Percentiles rank a stretch among this genome's conserved stretches.
phyloP scores from a whole-genome alignment of 1,139 yeast genomes.

The Geotrichum carabidarum region DNA sequence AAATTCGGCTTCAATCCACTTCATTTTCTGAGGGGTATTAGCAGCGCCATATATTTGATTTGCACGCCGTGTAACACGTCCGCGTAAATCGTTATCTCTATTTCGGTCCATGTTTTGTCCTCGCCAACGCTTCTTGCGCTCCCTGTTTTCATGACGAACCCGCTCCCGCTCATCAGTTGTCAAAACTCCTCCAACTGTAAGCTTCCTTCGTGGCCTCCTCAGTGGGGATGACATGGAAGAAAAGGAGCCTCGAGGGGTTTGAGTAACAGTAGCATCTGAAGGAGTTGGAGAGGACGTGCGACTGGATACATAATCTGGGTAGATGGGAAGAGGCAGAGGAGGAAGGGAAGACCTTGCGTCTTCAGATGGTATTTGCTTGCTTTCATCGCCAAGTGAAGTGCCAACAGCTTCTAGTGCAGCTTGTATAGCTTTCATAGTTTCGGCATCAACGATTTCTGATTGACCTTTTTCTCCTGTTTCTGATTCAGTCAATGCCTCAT shows the following conservation, averaged over 20 bases:
- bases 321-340: constrained; percentile 11
- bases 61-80: constrained; percentile 73
- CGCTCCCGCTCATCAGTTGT: constrained; percentile 50
- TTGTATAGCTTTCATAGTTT: constrained; percentile 39
- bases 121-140: constrained; percentile 88
- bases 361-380: constrained; percentile 3
- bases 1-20: constrained; percentile 77
- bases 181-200: constrained; percentile 17
- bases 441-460: constrained; percentile 30
- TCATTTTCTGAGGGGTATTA: constrained; percentile 51
- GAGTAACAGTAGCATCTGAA: constrained; percentile 1
- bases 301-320: constrained; percentile 2
- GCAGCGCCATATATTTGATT: constrained; percentile 57
- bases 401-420: constrained; percentile 36
- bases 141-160: constrained; percentile 66
- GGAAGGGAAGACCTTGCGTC: constrained; percentile 10
- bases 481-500: constrained; percentile 7
- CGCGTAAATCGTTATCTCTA: constrained; percentile 78
- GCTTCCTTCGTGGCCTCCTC: constrained; percentile 15
- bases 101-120: constrained; percentile 75
- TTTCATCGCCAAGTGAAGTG: constrained; percentile 20
- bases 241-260: constrained; percentile 3
- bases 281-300: constrained; percentile 1
- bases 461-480: constrained; percentile 18
- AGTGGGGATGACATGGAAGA: constrained; percentile 4